Percentiles rank a stretch among this genome's conserved stretches.
Conservation (phyloP, 2,329 filamentous ascomycete species). For the Exophiala aquamarina region DNA sequence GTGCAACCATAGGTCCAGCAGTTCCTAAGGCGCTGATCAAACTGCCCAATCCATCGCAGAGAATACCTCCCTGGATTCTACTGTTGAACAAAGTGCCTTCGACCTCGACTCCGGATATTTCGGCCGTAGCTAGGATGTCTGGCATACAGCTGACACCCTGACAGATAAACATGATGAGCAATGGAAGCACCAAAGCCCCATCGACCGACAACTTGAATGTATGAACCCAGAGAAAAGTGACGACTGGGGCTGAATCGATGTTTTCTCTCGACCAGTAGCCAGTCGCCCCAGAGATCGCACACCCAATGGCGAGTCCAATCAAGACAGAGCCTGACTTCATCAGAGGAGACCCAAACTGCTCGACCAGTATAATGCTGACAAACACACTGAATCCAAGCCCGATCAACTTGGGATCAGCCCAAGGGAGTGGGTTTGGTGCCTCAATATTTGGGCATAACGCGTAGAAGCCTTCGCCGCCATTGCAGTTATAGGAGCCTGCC, state of each 20-base stretch:
- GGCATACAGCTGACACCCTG: constrained; percentile 78
- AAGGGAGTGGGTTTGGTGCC: constrained; percentile 70
- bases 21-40: constrained; percentile 74
- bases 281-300: constrained; percentile 73
- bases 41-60: constrained; percentile 76
- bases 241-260: constrained; percentile 70
- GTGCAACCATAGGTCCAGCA: constrained; percentile 76
- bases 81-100: constrained; percentile 71
- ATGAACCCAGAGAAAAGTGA: constrained; percentile 75
- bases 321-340: constrained; percentile 81
- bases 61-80: constrained; percentile 74
- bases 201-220: constrained; percentile 73
- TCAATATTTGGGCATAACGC: constrained; percentile 64
- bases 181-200: constrained; percentile 69
- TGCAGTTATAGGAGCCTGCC: constrained; percentile 57
- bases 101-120: constrained; percentile 74
- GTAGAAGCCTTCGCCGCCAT: constrained; percentile 63
- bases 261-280: constrained; percentile 75
- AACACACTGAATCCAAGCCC: constrained; percentile 81
- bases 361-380: constrained; percentile 74
- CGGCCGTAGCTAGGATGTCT: constrained; percentile 77
- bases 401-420: constrained; percentile 77
- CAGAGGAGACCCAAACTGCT: constrained; percentile 77
- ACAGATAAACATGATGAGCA: constrained; percentile 70
- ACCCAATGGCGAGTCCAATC: constrained; percentile 71